Conservation (phyloP, 2,329 filamentous ascomycete genomes). For the Sclerotinia minor region DNA sequence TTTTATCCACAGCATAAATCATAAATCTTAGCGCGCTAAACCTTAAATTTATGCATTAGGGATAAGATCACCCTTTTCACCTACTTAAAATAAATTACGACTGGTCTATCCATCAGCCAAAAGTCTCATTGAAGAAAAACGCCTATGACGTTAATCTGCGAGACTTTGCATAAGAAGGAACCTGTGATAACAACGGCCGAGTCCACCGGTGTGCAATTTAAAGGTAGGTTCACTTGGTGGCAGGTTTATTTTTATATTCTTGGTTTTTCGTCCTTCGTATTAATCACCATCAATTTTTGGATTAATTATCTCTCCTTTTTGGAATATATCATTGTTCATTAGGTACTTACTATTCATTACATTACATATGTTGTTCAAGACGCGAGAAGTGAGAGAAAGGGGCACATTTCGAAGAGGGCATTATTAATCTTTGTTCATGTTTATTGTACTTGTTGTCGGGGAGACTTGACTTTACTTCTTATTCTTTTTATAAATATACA, state of each 20-base stretch:
- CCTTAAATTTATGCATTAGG: background rate
- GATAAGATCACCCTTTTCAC: background rate
- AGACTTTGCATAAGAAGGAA: slow-evolving; percentile 10
- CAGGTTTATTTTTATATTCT: background rate
- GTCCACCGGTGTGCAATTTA: background rate
- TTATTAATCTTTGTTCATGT: background rate
- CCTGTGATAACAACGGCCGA: background rate
- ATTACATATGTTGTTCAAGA: background rate
- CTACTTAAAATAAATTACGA: background rate
- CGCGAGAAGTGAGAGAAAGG: slow-evolving; percentile 9
- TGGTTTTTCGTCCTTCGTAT: background rate
- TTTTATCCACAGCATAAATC: slow-evolving; percentile 15
- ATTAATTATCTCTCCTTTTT: slow-evolving; percentile 11
- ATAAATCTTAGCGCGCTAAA: slow-evolving; percentile 4
- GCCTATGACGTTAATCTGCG: slow-evolving; percentile 4
- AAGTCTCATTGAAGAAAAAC: background rate
- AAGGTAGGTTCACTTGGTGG: slow-evolving; percentile 10
- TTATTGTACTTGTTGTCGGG: background rate
- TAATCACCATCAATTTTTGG: background rate
- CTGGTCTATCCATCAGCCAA: background rate
- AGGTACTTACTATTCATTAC: background rate
- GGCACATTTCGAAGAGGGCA: background rate
- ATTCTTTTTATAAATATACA: background rate
- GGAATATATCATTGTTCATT: background rate
- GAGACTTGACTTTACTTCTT: background rate